Base-by-base conservation (phyloP, 305 asterid genomes). In the Fraxinus dipetala region DNA sequence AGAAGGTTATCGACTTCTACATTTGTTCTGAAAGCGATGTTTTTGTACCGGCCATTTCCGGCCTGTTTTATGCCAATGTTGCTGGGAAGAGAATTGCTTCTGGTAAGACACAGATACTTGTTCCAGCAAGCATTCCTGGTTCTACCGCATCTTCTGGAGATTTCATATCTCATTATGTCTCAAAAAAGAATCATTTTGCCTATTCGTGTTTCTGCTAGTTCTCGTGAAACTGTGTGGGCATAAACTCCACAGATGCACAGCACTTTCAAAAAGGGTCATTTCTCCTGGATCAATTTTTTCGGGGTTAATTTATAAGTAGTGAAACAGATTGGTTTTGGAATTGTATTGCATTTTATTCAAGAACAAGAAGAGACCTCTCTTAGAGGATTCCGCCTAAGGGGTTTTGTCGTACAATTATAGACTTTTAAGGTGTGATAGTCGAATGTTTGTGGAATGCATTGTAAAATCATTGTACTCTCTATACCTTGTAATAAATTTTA, bases 31-130 rank as follows among this genome's bases (percentile, higher is more conserved):
- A 93, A 89, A 96, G 99, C 40, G 98, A 94, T 81, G 95, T 96
- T 10, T 96, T 90, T 16, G 92, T 96, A 43, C 99, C 99, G 22
- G 99, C 99, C 81, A 96, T 96, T 87, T 96, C 98, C 0, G 98
- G 98, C 70, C 87, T 96, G 76, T 93, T 96, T 80, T 94, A 93
- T 16, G 97, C 98, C 79, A 94, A 94, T 78, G 99, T 93, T 78
- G 99, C 98, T 65, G 98, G 98, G 54, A 89, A 84, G 88, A 89
- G 99, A 90, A 93, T 96, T 20, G 93, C 91, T 75, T 92, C 97
- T 0, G 97, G 98, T 26, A 88, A 83, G 90, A 94, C 94, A 48
- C 93, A 87, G 89, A 93, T 96, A 87, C 95, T 94, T 75, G 98
- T 96, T 73, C 99, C 99, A 13, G 90, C 92, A 67, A 83, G 84